Percentiles rank a stretch among this genome's conserved stretches.
Evolutionary conservation across 2,329 filamentous ascomycete species (phyloP).

Genomic region (Cytospora chrysosperma): DNA sequence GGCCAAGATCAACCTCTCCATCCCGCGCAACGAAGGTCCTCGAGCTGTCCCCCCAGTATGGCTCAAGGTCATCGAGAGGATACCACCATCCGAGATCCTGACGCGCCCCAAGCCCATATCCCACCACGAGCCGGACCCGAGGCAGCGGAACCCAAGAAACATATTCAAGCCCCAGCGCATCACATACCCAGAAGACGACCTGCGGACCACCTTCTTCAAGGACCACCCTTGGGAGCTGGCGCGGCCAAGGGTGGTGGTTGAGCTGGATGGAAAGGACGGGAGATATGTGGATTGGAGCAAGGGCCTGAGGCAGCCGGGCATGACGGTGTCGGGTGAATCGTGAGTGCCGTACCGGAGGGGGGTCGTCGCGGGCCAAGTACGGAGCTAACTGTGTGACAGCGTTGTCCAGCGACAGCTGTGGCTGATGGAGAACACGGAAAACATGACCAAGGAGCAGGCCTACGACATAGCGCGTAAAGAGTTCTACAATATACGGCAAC

Average conservation of each 20-base stretch:
- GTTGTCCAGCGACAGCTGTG: conserved; percentile 90
- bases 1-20: conserved; percentile 36
- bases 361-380: background rate
- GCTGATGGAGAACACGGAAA: conserved; percentile 65
- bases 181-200: conserved; percentile 76
- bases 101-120: conserved; percentile 52
- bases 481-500: conserved; percentile 82
- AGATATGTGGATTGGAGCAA: conserved; percentile 77
- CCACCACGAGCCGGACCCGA: conserved; percentile 43
- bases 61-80: conserved; percentile 50
- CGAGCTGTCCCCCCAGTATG: conserved; percentile 43
- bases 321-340: conserved; percentile 82
- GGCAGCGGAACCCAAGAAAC: conserved; percentile 64
- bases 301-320: conserved; percentile 69
- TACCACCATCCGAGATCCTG: conserved; percentile 59
- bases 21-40: conserved; percentile 31
- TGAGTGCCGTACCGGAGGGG: conserved; percentile 40
- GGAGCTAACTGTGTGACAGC: conserved; percentile 45
- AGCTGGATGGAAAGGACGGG: conserved; percentile 80
- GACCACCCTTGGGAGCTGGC: conserved; percentile 98
- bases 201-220: conserved; percentile 80
- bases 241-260: conserved; percentile 78
- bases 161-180: conserved; percentile 80
- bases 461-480: conserved; percentile 88
- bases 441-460: conserved; percentile 62